These are phyloP conservation scores for Alternaria incomplexa DNA, from an alignment of 2,329 filamentous ascomycete genomes.

Conservation along the genomic window DNA sequence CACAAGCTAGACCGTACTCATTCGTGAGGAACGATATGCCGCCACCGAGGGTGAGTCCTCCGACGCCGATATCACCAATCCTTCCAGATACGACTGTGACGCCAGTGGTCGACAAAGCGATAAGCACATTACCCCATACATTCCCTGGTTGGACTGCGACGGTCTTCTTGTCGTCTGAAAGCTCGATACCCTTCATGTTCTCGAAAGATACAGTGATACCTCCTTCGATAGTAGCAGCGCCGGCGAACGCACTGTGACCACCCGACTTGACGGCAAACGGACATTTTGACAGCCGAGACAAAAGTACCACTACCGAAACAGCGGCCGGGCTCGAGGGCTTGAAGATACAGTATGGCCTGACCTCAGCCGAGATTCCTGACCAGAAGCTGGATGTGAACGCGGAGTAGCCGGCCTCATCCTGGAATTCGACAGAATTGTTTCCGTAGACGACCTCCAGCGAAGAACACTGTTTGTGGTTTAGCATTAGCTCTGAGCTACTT, in stretches of 20 bases:
- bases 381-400: constrained; percentile 24
- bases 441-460: constrained; percentile 27
- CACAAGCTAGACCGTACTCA: constrained; percentile 19
- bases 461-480: constrained; percentile 11
- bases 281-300: constrained; percentile 22
- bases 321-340: constrained; percentile 18
- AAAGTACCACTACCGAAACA: constrained; percentile 19
- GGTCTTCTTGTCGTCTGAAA: constrained; percentile 30
- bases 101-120: constrained; percentile 17
- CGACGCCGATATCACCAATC: constrained; percentile 37
- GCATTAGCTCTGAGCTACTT: not conserved
- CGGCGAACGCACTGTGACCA: constrained; percentile 49
- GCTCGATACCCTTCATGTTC: constrained; percentile 33
- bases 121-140: constrained; percentile 41
- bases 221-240: constrained; percentile 49
- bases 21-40: constrained; percentile 28
- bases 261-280: constrained; percentile 53
- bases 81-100: constrained; percentile 39
- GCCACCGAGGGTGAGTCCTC: constrained; percentile 39
- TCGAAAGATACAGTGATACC: constrained; percentile 54
- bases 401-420: constrained; percentile 10
- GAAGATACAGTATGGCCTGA: constrained; percentile 33
- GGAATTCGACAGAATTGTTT: constrained; percentile 8
- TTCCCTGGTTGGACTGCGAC: constrained; percentile 41
- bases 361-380: constrained; percentile 25